Percentiles rank a stretch among this genome's conserved stretches.
phyloP scores from a whole-genome alignment of 306 rosid species.

The Citrullus colocynthis region DNA sequence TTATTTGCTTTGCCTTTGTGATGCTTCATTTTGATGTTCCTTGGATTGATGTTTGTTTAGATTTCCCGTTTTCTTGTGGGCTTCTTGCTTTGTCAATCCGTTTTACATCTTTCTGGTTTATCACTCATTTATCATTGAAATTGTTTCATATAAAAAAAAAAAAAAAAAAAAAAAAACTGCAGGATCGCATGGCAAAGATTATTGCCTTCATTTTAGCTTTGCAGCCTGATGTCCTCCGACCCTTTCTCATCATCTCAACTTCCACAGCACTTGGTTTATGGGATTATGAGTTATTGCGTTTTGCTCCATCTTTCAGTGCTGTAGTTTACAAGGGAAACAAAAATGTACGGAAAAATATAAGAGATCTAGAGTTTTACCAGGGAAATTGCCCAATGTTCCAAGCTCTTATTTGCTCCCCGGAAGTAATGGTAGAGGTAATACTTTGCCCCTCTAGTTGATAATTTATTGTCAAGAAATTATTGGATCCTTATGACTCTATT shows the following conservation, averaged over 20 bases:
- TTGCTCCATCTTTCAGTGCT: conserved; percentile 35
- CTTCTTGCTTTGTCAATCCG: too few relatives aligned
- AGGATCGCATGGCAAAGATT: conserved; percentile 43
- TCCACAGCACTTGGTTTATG: conserved; percentile 31
- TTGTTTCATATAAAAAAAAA: too few relatives aligned
- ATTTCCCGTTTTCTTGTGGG: too few relatives aligned
- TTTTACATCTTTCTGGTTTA: too few relatives aligned
- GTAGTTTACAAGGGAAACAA: conserved; percentile 45
- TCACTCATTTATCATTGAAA: too few relatives aligned
- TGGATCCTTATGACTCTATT: background rate
- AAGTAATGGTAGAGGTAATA: conserved; percentile 37
- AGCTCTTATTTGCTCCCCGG: conserved; percentile 40
- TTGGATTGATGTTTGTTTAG: too few relatives aligned
- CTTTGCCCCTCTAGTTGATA: conserved; percentile 8
- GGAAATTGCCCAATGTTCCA: conserved; percentile 30
- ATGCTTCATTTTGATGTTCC: too few relatives aligned
- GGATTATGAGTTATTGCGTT: conserved; percentile 34
- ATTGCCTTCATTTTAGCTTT: conserved; percentile 36
- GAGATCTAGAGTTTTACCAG: conserved; percentile 36
- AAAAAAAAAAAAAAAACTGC: conserved; percentile 5
- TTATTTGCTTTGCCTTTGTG: background rate
- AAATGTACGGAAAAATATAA: conserved; percentile 30
- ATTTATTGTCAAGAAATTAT: background rate
- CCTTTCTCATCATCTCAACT: conserved; percentile 55
- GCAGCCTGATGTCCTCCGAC: conserved; percentile 25